These are phyloP conservation scores for Vitis hybrid DNA, from an alignment of 177 flowering plant species.

Conservation along the genomic window DNA sequence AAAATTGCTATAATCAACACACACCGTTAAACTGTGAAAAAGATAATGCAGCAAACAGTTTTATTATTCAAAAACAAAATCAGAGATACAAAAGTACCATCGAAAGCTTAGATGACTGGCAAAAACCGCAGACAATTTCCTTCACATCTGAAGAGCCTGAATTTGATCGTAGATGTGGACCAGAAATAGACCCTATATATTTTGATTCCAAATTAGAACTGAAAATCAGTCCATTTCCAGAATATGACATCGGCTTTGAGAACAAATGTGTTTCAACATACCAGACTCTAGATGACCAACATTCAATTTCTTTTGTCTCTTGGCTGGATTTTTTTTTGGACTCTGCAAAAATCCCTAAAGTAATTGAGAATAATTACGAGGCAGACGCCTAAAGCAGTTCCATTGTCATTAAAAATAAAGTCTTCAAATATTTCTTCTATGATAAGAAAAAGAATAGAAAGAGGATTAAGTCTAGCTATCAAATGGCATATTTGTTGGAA, in stretches of 20 bases:
- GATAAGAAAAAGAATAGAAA: too few species aligned
- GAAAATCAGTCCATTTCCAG: constrained; percentile 14
- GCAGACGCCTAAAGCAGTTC: too few species aligned
- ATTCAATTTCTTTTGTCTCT: constrained; percentile 51
- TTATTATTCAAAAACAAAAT: not conserved
- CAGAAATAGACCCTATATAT: constrained; percentile 3
- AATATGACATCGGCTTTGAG: constrained; percentile 8
- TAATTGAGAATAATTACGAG: not conserved
- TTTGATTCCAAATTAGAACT: constrained; percentile 13
- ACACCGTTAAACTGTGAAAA: not conserved
- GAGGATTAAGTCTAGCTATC: too few species aligned
- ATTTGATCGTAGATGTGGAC: constrained; percentile 10
- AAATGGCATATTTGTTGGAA: too few species aligned
- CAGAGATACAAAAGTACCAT: constrained; percentile 39
- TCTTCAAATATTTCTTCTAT: not conserved
- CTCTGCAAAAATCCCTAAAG: constrained; percentile 25
- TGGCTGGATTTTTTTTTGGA: constrained; percentile 22
- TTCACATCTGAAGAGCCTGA: constrained; percentile 11
- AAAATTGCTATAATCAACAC: not conserved
- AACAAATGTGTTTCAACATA: constrained; percentile 1
- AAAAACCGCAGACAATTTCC: constrained; percentile 60
- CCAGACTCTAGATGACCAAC: constrained; percentile 14
- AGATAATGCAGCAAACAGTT: not conserved
- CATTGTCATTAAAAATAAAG: too few species aligned
- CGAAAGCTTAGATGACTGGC: constrained; percentile 59